Evolutionary conservation across 352 stramenopile species (phyloP).

Genomic region (Halophytophthora batemanensis): DNA sequence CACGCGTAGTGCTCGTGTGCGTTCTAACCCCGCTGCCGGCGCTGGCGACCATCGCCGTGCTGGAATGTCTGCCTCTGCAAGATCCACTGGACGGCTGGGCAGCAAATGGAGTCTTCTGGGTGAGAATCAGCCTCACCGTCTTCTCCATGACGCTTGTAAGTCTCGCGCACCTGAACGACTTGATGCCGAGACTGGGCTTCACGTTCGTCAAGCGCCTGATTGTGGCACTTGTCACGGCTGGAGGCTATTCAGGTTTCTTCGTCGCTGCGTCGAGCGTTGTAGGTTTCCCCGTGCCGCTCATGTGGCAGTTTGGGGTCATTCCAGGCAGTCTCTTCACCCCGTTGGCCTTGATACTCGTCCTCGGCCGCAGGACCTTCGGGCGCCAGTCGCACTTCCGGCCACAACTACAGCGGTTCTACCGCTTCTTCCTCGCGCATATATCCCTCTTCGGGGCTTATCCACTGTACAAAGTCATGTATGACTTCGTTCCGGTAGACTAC

Average conservation of each 20-base stretch:
- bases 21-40: constrained; percentile 5
- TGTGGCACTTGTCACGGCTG: background rate
- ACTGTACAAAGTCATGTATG: constrained; percentile 4
- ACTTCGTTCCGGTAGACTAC: background rate
- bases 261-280: background rate
- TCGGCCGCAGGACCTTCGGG: constrained; percentile 1
- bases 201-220: background rate
- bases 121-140: constrained; percentile 2
- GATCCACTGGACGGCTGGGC: constrained; percentile 8
- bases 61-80: constrained; percentile 14
- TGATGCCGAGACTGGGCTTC: background rate
- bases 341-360: background rate
- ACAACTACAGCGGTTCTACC: constrained; percentile 1
- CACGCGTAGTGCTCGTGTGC: constrained; percentile 5
- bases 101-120: constrained; percentile 15
- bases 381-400: background rate
- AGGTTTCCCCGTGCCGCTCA: constrained; percentile 11
- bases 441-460: constrained; percentile 1
- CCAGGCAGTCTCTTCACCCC: constrained; percentile 5
- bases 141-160: background rate
- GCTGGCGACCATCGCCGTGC: constrained; percentile 2
- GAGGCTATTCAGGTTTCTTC: constrained; percentile 1
- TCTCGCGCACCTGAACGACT: background rate
- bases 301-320: constrained; percentile 7
- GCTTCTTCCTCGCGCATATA: background rate